Base-by-base conservation (phyloP, 2,329 filamentous ascomycete genomes). In the Macrophomina tecta region DNA sequence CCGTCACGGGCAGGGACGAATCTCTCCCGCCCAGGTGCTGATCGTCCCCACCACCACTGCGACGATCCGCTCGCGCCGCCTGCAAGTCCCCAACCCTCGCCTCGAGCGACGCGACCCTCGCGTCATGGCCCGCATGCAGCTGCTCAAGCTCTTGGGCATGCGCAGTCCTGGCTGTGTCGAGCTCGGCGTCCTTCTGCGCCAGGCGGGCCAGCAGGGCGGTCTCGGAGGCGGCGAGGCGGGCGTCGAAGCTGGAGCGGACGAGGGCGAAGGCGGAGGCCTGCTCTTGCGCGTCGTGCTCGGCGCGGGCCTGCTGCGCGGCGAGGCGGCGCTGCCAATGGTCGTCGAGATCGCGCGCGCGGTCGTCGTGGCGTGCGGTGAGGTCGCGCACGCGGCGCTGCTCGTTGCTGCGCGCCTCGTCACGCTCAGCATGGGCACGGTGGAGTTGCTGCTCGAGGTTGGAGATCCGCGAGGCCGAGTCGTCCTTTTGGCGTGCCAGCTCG, bases 161-260 rank as follows among this genome's bases (percentile, higher is more conserved):
- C 7, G n/a, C 32, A 28, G 9, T 53, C 48, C 28, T 48, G 3
- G 40, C 48, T 0, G 56, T n/a, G 36, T 62, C 65, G 2, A 67
- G 65, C 38, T 67, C 65, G 7, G 48, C 49, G 7, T 67, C 65
- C 23, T 63, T 62, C 38, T 62, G 56, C 4, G 65, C 55, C n/a
- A 67, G 16, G 36, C 48, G 65, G 4, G 48, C 49, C 38, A 63
- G 65, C 1, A 63, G 56, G 2, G 30, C 65, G 40, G 48, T 63
- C 23, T 67, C 65, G 5, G 65, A 55, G 48, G 42, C 58, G 4
- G 65, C 53, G 6, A 67, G 56, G 0, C 65, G 38, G 3, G 65
- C 53, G 6, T 67, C 65, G 6, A 67, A 62, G 49, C 65, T 67
- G 2, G 56, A 62, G 28, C 56, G 53, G 28, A 67, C 56, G 6